These are phyloP conservation scores for Pythium dissimile DNA, from an alignment of 352 stramenopile genomes.

Conservation along the genomic window DNA sequence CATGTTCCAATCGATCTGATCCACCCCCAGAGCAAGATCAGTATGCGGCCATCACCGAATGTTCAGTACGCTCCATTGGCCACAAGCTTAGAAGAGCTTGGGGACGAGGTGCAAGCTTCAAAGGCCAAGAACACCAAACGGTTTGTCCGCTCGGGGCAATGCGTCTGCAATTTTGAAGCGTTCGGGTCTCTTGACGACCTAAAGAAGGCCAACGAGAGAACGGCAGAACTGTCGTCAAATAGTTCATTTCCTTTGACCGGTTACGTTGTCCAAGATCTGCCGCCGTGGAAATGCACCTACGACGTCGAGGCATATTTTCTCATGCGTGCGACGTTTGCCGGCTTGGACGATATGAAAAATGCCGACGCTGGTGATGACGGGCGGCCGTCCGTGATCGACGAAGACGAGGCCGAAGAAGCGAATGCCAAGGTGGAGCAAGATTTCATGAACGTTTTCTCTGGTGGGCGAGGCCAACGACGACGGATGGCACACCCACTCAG, in stretches of 20 bases:
- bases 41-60: constrained; percentile 76
- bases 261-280: constrained; percentile 81
- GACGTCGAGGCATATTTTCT: constrained; percentile 87
- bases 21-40: constrained; percentile 86
- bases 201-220: constrained; percentile 30
- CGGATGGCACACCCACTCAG: constrained; percentile 53
- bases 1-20: constrained; percentile 83
- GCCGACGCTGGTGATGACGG: constrained; percentile 18
- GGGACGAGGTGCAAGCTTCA: constrained; percentile 60
- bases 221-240: constrained; percentile 35
- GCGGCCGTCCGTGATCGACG: constrained; percentile 21
- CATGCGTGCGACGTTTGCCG: constrained; percentile 80
- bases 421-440: constrained; percentile 75
- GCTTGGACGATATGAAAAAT: constrained; percentile 42
- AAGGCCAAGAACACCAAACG: constrained; percentile 78
- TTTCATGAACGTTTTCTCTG: constrained; percentile 73
- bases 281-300: constrained; percentile 86
- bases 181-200: constrained; percentile 73
- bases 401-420: constrained; percentile 47
- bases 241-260: constrained; percentile 53
- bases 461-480: constrained; percentile 34
- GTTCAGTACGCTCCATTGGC: constrained; percentile 82
- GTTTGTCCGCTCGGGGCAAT: constrained; percentile 76
- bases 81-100: constrained; percentile 77
- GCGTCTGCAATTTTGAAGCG: constrained; percentile 77